Base-by-base conservation (phyloP, 306 rosid genomes). In the Parietaria judaica region DNA sequence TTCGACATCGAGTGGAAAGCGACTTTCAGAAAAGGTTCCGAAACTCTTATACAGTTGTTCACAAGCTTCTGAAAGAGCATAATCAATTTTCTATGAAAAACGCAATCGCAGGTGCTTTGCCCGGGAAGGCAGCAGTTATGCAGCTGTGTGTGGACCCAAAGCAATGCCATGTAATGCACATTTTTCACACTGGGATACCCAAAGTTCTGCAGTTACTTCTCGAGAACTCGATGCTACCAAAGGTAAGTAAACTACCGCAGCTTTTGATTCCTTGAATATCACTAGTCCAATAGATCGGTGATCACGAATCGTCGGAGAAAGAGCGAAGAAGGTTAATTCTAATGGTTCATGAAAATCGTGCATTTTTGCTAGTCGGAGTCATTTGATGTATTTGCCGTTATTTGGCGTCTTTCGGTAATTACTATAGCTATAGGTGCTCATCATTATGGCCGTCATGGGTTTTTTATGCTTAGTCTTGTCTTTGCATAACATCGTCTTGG, bases 1-100 rank as follows among this genome's bases (percentile, higher is more conserved):
- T 72, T 87, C 64, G 90, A 90, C 65, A 81, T 90, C n/a, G 95
- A 90, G 70, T 90, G 97, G 97, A 84, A 47, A 66, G 86, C 90
- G 17, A 37, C 90, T 48, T 90, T 86, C 60, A 72, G 6, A 74
- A 90, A 47, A 78, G 94, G 95, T 89, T 69, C 43, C 69, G 43
- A 44, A 37, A 14, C 38, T 51, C 34, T 39, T 39, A 16, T 52
- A 23, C 31, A 23, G 31, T 23, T 23, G 31, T 23, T 41, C 45
- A 0, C 45, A 41, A 41, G 9, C 9, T 41, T 41, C 45, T 41
- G 9, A 41, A 41, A 5, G 45, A 1, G 45, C 45, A 41, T 41
- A 8, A 41, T 5, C 45, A 41, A 41, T 41, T 49, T 49, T 1
- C 1, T n/a, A 4, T 49, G 14, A 49, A 10, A 49, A 51, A 34